Percentiles rank a stretch among this genome's conserved stretches.
Conservation (phyloP, 306 rosid genomes). For the Datisca glomerata region DNA sequence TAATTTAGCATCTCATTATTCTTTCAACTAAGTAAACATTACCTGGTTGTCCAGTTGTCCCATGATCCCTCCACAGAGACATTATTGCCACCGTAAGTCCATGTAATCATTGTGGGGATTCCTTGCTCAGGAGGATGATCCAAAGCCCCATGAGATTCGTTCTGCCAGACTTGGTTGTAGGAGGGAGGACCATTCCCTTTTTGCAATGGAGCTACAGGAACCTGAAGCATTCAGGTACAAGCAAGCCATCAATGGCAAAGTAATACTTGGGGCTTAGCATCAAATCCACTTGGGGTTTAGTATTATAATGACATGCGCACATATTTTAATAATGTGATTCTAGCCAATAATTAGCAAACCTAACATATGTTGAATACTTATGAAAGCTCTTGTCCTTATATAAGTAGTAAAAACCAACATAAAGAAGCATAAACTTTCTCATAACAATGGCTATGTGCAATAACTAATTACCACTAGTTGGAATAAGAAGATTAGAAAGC, state of each 20-base stretch:
- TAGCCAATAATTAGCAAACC: too few species aligned
- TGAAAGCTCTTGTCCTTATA: too few species aligned
- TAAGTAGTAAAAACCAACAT: too few species aligned
- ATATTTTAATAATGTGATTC: too few species aligned
- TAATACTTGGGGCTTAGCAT: background rate
- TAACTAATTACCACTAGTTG: too few species aligned
- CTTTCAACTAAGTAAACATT: conserved; percentile 12
- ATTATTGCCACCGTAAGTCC: conserved; percentile 64
- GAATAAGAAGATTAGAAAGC: too few species aligned
- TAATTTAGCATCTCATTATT: conserved; percentile 10
- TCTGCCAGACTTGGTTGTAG: conserved; percentile 39
- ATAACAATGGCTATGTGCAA: too few species aligned
- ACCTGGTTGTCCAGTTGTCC: conserved; percentile 91
- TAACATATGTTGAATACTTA: too few species aligned
- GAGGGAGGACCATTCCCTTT: conserved; percentile 41
- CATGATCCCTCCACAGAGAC: conserved; percentile 89
- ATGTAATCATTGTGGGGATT: conserved; percentile 66
- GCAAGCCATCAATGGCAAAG: conserved; percentile 15
- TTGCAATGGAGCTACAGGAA: conserved; percentile 71
- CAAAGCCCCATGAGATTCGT: conserved; percentile 30
- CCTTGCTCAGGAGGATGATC: conserved; percentile 57
- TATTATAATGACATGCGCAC: too few species aligned
- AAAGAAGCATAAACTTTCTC: too few species aligned
- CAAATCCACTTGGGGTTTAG: too few species aligned
- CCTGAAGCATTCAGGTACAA: conserved; percentile 35